These are phyloP conservation scores for Fraxinus greggii DNA, from an alignment of 305 asterid species.

Conservation along the genomic window DNA sequence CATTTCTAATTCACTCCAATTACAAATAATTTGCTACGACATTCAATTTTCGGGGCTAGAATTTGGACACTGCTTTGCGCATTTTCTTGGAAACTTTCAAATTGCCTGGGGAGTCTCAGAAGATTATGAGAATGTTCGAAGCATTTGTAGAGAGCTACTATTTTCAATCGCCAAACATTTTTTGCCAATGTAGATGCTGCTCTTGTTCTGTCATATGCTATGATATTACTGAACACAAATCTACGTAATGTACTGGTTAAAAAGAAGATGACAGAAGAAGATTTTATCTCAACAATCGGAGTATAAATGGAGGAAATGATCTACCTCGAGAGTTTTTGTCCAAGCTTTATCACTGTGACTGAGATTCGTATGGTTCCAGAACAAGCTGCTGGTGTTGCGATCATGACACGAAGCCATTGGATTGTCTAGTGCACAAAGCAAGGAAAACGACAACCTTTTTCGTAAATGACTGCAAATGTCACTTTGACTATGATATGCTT, in stretches of 20 bases:
- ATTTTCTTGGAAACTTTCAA: slow-evolving; percentile 81
- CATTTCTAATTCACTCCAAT: too few relatives aligned
- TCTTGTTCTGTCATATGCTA: slow-evolving; percentile 74
- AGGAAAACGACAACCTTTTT: slow-evolving; percentile 65
- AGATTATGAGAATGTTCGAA: slow-evolving; percentile 90
- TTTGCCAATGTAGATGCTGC: slow-evolving; percentile 89
- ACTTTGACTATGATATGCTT: slow-evolving; percentile 77
- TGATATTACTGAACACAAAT: slow-evolving; percentile 89
- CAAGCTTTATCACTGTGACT: slow-evolving; percentile 73
- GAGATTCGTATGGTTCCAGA: slow-evolving; percentile 86
- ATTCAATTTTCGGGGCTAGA: slow-evolving; percentile 70
- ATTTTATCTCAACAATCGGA: slow-evolving; percentile 85
- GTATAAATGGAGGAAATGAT: slow-evolving; percentile 87
- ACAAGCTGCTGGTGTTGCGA: slow-evolving; percentile 48
- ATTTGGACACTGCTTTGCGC: slow-evolving; percentile 84
- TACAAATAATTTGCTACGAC: slow-evolving; percentile 75
- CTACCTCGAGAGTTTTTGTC: slow-evolving; percentile 85
- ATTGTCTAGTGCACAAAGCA: slow-evolving; percentile 70
- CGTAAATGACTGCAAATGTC: background rate
- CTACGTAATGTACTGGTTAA: slow-evolving; percentile 90
- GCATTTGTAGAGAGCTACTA: slow-evolving; percentile 86
- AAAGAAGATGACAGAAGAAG: slow-evolving; percentile 94
- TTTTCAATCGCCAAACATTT: slow-evolving; percentile 69
- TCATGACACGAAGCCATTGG: slow-evolving; percentile 71
- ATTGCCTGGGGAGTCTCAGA: slow-evolving; percentile 96